phyloP scores from a whole-genome alignment of 78 protist species.

The Ministeria vibrans region DNA sequence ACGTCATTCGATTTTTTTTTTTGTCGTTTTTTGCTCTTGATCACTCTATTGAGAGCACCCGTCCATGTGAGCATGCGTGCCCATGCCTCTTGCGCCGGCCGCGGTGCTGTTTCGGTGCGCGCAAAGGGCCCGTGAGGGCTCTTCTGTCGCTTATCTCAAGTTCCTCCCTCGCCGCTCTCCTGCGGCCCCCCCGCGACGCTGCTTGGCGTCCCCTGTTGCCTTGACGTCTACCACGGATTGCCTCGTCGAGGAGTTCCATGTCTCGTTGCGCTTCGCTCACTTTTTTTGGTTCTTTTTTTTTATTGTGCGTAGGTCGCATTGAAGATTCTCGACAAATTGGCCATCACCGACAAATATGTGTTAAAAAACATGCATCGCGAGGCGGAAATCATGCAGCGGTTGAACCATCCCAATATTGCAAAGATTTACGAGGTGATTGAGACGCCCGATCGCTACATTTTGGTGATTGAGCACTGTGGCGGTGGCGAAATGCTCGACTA shows the following conservation, averaged over 20 bases:
- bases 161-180: neutral
- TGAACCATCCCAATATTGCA: neutral
- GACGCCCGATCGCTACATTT: slow-evolving; percentile 32
- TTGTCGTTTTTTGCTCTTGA: neutral
- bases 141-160: neutral
- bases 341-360: neutral
- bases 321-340: neutral
- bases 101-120: neutral
- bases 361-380: slow-evolving; percentile 1
- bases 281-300: neutral
- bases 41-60: neutral
- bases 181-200: neutral
- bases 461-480: slow-evolving; percentile 32
- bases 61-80: too few species aligned
- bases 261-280: neutral
- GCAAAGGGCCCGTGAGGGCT: neutral
- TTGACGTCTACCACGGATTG: too few species aligned
- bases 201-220: neutral
- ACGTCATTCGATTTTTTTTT: neutral
- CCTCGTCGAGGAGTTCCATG: too few species aligned
- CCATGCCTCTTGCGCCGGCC: neutral
- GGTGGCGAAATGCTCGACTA: slow-evolving; percentile 48
- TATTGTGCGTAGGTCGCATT: slow-evolving; percentile 6
- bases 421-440: slow-evolving; percentile 31
- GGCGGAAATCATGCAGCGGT: neutral